Conservation (phyloP, 2,329 filamentous ascomycete species). For the Aspergillaceae sp. region DNA sequence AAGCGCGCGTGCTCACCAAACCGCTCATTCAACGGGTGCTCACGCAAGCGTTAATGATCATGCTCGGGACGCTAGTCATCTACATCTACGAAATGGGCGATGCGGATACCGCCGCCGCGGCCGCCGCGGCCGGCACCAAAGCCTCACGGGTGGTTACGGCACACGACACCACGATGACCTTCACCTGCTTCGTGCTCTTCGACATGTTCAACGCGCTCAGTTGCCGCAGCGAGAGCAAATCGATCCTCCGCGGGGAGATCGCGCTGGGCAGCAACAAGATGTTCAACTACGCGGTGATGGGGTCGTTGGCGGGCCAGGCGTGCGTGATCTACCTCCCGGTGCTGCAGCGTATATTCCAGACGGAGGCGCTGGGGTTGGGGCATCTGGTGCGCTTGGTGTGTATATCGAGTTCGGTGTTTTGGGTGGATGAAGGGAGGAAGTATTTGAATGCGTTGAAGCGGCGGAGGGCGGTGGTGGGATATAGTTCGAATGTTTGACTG, state of each 20-base stretch:
- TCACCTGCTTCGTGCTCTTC: conserved; percentile 96
- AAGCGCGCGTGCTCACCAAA: conserved; percentile 82
- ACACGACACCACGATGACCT: conserved; percentile 97
- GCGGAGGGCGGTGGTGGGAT: conserved; percentile 26
- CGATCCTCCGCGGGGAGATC: conserved; percentile 76
- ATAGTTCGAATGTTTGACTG: conserved; percentile 33
- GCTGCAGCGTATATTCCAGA: conserved; percentile 91
- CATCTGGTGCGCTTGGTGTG: conserved; percentile 66
- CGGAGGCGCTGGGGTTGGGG: conserved; percentile 65
- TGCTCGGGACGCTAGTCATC: conserved; percentile 81
- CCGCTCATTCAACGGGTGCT: conserved; percentile 75
- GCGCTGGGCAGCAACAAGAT: conserved; percentile 77
- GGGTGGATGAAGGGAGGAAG: conserved; percentile 87
- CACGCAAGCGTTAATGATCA: conserved; percentile 80
- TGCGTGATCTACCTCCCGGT: conserved; percentile 92
- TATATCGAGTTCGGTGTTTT: conserved; percentile 85
- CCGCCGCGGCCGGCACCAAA: conserved; percentile 12
- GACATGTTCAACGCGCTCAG: conserved; percentile 99
- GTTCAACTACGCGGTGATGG: conserved; percentile 91
- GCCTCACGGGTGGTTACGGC: conserved; percentile 63
- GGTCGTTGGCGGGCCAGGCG: conserved; percentile 75
- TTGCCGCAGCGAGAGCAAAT: conserved; percentile 86
- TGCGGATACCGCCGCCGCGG: conserved; percentile 32
- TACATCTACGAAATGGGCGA: conserved; percentile 91
- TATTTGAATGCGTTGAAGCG: conserved; percentile 40